Evolutionary conservation across 1,139 yeast genomes (phyloP), one percentile per base, ranked within the genome.

Genomic region (Kluyveromyces marxianus): DNA sequence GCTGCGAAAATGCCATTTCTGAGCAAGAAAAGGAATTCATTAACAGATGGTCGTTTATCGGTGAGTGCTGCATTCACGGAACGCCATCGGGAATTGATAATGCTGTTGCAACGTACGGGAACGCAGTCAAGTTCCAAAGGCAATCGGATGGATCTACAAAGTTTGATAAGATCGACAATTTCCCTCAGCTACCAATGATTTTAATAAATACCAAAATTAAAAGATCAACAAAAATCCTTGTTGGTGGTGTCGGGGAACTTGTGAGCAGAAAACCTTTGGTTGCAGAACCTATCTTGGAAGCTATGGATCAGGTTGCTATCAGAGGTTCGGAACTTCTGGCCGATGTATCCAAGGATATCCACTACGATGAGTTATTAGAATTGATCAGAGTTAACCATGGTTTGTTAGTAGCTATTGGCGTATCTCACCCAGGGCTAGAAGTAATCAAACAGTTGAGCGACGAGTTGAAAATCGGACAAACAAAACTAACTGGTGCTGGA

Each of bases 41-140:
- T 50, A 92, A 92, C 56, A 67, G 72, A 5, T 90, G 97, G 96
- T 83, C 97, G 0, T 83, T 84, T 53, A 73, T 90, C 69, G 97
- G 97, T 35, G 99, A 92, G 65, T 84, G 84, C 59, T 88, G 97
- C 63, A 86, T 89, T 58, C 97, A 92, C 62, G 98, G 98, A 1
- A 90, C 86, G 55, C 99, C 99, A 7, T 83, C 95, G 25, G 99
- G 99, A 14, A 89, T 94, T 46, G 99, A 92, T 63, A 92, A 92
- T 60, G 90, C 97, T 0, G 97, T 92, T 44, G 95, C 98, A 3
- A 84, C 96, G 0, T 81, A 82, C 55, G 99, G 99, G 28, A 97
- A 97, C 39, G 97, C 97, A 0, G 96, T 92, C 1, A 73, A 84
- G 78, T 92, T 81, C 68, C 92, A 84, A 65, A 75, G 95, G 45